Conservation (phyloP, 352 stramenopile genomes). For the Globisporangium cylindrosporum region DNA sequence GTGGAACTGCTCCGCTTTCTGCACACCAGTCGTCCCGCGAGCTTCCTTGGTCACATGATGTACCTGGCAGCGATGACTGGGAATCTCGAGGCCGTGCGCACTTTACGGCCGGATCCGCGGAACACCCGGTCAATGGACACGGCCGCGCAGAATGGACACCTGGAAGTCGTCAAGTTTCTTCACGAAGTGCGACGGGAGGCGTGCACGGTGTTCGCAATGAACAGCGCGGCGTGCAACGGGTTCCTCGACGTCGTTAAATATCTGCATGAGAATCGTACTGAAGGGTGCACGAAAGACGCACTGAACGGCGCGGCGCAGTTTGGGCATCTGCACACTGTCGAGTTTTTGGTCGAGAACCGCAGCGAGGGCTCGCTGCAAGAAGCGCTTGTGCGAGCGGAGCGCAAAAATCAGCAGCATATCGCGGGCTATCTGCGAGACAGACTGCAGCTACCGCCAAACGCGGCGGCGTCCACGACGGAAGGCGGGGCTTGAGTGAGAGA, state of each 20-base stretch:
- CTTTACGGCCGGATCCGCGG: constrained; percentile 2
- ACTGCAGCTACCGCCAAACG: background rate
- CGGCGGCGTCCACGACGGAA: background rate
- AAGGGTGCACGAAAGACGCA: constrained; percentile 11
- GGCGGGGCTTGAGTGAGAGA: background rate
- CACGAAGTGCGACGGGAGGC: constrained; percentile 4
- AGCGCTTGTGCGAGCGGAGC: background rate
- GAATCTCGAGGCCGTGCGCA: background rate
- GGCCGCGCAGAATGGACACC: constrained; percentile 7
- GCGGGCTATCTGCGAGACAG: background rate
- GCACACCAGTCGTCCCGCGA: background rate
- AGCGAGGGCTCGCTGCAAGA: constrained; percentile 10
- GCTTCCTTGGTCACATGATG: constrained; percentile 4
- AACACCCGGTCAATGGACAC: constrained; percentile 1
- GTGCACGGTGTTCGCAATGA: constrained; percentile 15
- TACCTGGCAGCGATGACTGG: constrained; percentile 2
- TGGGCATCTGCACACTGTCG: constrained; percentile 4
- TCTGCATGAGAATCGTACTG: constrained; percentile 9
- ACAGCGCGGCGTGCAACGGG: constrained; percentile 19
- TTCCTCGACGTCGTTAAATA: constrained; percentile 14
- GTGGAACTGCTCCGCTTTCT: constrained; percentile 8
- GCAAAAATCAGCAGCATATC: background rate
- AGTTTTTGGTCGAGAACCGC: constrained; percentile 16
- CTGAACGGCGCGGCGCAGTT: constrained; percentile 6
- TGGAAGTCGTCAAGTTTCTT: constrained; percentile 11